Evolutionary conservation across 2,329 filamentous ascomycete species (phyloP), one percentile per base, ranked within the genome.

Genomic region (Arachnomyces sp.): DNA sequence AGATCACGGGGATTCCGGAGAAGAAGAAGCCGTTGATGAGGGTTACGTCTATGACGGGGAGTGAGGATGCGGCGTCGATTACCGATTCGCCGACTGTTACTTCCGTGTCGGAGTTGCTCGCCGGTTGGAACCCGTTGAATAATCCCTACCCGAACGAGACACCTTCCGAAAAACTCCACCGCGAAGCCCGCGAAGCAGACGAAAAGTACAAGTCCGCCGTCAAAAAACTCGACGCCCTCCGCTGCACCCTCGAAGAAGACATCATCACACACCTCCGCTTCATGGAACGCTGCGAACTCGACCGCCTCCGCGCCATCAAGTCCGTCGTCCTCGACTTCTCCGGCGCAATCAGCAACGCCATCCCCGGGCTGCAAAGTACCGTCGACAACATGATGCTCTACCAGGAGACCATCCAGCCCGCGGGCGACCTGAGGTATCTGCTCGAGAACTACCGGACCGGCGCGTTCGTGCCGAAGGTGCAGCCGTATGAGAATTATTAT

Each of bases 331-430:
- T 98, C 32, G 93, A 98, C 66, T 96, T 98, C 63, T 95, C 90
- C 3, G 92, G 92, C 34, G 88, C 90, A 29, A 86, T 98, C 62
- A 90, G 90, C 72, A 98, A 98, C 56, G 90, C 95, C 54, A 96
- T 98, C 47, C 93, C 92, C 13, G 93, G 86, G 56, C 70, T 98
- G 46, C 92, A 96, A 65, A 90, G 90, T 44, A 88, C 89, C 0
- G 88, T 98, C 16, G 92, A 98, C 68, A 88, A 93, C 60, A 95
- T 98, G 89, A 88, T 98, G 81, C 75, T 98, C 34, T 98, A 93
- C 68, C 92, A 98, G 63, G 92, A 98, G 71, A 96, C 92, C 1
- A 86, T 98, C n/a, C 92, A 96, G 63, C 92, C 92, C 4, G 62
- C 81, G 35, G 85, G 86, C 30, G 92, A 98, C 63, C 69, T 98